Conservation (phyloP, 495 filamentous ascomycete genomes). For the Neurospora sp. region DNA sequence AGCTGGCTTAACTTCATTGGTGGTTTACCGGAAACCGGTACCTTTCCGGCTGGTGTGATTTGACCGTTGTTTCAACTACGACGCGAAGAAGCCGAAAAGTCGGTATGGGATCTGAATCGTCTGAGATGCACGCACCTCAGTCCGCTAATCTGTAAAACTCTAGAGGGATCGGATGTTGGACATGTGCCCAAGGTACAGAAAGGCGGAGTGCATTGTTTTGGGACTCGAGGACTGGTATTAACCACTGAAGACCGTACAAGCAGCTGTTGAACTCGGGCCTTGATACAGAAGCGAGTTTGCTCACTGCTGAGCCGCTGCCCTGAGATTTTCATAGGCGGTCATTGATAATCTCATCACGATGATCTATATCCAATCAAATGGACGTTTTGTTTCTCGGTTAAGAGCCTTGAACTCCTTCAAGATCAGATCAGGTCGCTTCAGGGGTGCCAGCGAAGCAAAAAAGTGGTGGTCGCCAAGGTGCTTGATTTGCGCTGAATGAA, state of each 20-base stretch:
- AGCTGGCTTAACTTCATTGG: neutral
- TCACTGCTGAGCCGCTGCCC: neutral
- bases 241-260: neutral
- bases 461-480: neutral
- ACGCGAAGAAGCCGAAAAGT: neutral
- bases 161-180: neutral
- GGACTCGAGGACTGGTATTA: neutral
- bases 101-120: neutral
- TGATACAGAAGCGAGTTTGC: neutral
- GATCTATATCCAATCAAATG: neutral
- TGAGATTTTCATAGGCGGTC: neutral
- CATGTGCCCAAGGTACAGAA: neutral
- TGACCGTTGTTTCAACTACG: neutral
- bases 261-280: neutral
- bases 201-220: neutral
- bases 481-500: neutral
- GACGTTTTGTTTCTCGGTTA: neutral
- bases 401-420: neutral
- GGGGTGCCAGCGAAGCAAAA: neutral
- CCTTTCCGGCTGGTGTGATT: neutral
- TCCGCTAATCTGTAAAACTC: neutral
- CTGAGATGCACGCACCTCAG: neutral
- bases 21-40: neutral
- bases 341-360: neutral
- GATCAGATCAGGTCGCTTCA: neutral